Percentiles rank a stretch among this genome's conserved stretches.
Conservation (phyloP, 2,329 filamentous ascomycete genomes). For the Colletotrichum australisinense region DNA sequence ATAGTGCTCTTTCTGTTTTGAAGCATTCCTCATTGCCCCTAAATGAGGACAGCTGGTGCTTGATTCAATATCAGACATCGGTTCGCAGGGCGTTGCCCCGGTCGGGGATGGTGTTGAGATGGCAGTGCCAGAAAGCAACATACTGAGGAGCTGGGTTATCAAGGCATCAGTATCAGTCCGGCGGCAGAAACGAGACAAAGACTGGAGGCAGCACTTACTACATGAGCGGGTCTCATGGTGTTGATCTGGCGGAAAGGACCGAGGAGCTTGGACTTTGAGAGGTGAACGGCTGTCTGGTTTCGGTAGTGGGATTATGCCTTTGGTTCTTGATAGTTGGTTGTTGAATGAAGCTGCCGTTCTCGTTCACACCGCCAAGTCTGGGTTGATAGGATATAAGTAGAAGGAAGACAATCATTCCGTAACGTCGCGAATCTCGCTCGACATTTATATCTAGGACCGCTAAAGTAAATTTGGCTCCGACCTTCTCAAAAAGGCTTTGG, state of each 20-base stretch:
- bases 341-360: no score
- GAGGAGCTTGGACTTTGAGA: background rate
- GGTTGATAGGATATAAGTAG: no score
- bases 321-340: no score
- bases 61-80: background rate
- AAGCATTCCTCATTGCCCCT: no score
- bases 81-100: background rate
- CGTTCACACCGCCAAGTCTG: no score
- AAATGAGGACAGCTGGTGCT: background rate
- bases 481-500: background rate
- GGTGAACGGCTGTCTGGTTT: background rate
- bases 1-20: no score
- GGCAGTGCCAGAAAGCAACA: background rate
- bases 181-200: background rate
- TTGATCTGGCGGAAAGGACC: background rate
- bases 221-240: background rate
- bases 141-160: background rate
- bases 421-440: background rate
- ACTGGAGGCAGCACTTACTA: background rate
- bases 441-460: background rate
- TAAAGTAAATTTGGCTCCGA: background rate
- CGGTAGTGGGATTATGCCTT: no score
- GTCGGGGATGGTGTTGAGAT: background rate
- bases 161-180: background rate
- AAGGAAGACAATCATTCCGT: background rate